phyloP scores from a whole-genome alignment of 1,139 yeast species.

The Geotrichum fermentans region DNA sequence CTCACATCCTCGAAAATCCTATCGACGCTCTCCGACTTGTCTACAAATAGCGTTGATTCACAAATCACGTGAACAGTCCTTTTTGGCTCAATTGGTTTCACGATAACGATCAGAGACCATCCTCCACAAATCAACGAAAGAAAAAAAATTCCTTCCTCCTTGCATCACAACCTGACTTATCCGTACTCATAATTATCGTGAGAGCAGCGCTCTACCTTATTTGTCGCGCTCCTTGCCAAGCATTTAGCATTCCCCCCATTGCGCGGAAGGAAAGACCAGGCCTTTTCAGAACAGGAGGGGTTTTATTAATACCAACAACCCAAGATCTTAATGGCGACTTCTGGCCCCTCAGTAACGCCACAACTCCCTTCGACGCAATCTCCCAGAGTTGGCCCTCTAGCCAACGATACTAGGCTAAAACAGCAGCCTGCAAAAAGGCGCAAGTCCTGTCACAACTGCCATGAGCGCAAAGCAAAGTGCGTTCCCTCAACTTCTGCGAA shows the following conservation, averaged over 20 bases:
- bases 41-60: too few species aligned
- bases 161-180: too few species aligned
- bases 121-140: too few species aligned
- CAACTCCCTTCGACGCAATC: neutral
- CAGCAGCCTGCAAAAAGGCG: neutral
- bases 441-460: constrained; percentile 11
- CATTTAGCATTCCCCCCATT: neutral
- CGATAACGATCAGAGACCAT: too few species aligned
- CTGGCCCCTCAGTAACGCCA: neutral
- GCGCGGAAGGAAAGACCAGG: neutral
- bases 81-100: too few species aligned
- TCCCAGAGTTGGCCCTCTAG: neutral
- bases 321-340: neutral
- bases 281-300: neutral
- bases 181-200: too few species aligned
- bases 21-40: too few species aligned
- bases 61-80: too few species aligned
- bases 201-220: too few species aligned
- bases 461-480: constrained; percentile 9
- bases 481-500: neutral
- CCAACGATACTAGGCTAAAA: neutral
- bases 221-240: too few species aligned
- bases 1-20: too few species aligned
- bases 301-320: neutral
- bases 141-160: too few species aligned